Base-by-base conservation (phyloP, 768 basidiomycete species). In the Plicaturopsis crispa region DNA sequence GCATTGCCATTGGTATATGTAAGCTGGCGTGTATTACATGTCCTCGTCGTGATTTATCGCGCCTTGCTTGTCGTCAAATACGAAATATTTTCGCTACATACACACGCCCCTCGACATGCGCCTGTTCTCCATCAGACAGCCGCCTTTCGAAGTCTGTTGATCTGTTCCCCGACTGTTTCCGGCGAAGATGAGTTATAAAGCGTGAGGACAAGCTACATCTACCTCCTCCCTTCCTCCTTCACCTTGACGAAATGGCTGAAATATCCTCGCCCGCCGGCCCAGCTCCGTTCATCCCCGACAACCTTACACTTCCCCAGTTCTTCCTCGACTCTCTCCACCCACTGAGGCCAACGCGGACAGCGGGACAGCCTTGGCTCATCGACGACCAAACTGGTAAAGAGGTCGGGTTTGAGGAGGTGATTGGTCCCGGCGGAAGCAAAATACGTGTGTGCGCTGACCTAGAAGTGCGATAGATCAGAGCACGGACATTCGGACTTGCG, bases 261-360 rank as follows among this genome's bases (percentile, higher is more conserved):
- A 8, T 28, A 8, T 28, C 26, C 14, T 28, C 26, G 10, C 14
- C 8, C 14, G 26, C 26, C 14, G 14, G 8, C 10, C 26, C 26
- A 8, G 10, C 8, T 33, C 61, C 61, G 36, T 47, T 48, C 26
- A 73, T 80, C 38, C 80, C 80, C 12, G 78, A 83, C 47, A 54
- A 82, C 55, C 57, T 83, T 28, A 73, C 72, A 16, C 62, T 84
- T 6, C 72, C 80, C 5, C 82, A 84, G 54, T 84, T 84, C 51
- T 63, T 84, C 32, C 63, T 84, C 13, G 69, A 74, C 37, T 53
- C 50, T 17, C 52, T 58, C 17, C 61, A 70, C 31, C 56, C 65
- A 6, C 36, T 62, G 6, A 52, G 71, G 28, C 80, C 80, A 0
- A n/a, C 48, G 7, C 62, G 78, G 36, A 66, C 64, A 16, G 43